Percentiles rank a stretch among this genome's conserved stretches.
phyloP scores from a whole-genome alignment of 768 basidiomycete genomes.

The Termitomyces sp. region DNA sequence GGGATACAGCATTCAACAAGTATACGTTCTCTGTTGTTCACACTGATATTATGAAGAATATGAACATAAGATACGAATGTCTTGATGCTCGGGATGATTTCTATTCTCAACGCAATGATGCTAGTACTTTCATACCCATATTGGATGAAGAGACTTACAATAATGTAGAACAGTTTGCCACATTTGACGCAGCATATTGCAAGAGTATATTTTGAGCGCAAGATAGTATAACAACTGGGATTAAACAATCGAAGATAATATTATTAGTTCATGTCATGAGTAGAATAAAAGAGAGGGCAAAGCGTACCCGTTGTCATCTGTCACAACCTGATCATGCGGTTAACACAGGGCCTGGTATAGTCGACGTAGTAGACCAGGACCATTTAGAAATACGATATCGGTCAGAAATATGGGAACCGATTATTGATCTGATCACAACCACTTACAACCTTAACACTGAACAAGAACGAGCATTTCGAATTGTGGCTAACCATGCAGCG shows the following conservation, averaged over 20 bases:
- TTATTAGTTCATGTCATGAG: too few relatives aligned
- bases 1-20: neutral
- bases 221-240: too few relatives aligned
- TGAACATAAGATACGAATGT: neutral
- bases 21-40: neutral
- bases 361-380: neutral
- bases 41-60: neutral
- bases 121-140: too few relatives aligned
- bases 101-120: neutral
- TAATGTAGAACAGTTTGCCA: neutral
- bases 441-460: neutral
- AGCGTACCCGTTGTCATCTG: too few relatives aligned
- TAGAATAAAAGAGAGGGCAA: too few relatives aligned
- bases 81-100: neutral
- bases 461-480: neutral
- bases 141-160: neutral
- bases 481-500: constrained; percentile 1
- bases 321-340: too few relatives aligned
- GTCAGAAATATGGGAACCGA: neutral
- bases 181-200: too few relatives aligned
- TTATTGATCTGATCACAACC: neutral
- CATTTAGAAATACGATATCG: neutral
- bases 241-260: too few relatives aligned
- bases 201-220: too few relatives aligned
- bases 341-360: too few relatives aligned